phyloP scores from a whole-genome alignment of 169 alveolate species.

The Plasmodium cynomolgi region DNA sequence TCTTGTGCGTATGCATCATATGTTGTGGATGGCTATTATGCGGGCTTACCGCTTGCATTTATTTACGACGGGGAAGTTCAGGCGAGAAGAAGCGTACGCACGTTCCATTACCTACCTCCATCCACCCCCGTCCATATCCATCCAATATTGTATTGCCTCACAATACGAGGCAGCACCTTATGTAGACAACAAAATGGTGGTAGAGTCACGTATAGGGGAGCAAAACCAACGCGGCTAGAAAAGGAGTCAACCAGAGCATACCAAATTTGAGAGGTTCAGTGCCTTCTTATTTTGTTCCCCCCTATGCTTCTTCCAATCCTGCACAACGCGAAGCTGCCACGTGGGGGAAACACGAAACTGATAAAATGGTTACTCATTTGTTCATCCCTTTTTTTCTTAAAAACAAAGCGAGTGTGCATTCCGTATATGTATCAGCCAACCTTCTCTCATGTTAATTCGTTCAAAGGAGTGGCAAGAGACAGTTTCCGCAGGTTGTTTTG shows the following conservation, averaged over 20 bases:
- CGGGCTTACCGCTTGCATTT: background rate
- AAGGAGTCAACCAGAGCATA: background rate
- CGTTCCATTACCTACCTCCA: background rate
- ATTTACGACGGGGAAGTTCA: background rate
- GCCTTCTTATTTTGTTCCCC: background rate
- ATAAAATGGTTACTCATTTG: background rate
- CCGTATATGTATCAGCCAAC: background rate
- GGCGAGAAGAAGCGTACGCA: background rate
- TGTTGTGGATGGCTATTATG: background rate
- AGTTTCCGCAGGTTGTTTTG: background rate
- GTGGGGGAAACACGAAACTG: background rate
- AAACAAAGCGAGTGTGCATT: background rate
- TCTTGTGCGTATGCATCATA: background rate
- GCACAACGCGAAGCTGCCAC: background rate
- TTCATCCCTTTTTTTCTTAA: background rate
- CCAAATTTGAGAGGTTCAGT: background rate
- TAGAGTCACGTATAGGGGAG: background rate
- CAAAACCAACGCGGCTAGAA: background rate
- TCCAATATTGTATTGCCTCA: too few relatives aligned
- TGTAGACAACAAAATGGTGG: background rate
- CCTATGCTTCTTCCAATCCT: background rate
- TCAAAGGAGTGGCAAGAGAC: background rate
- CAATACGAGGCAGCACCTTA: background rate
- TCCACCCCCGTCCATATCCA: background rate
- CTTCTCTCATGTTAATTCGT: background rate